Conservation (phyloP, 192 early-diverging fungal genomes). For the Globomyces pollinis-pini region DNA sequence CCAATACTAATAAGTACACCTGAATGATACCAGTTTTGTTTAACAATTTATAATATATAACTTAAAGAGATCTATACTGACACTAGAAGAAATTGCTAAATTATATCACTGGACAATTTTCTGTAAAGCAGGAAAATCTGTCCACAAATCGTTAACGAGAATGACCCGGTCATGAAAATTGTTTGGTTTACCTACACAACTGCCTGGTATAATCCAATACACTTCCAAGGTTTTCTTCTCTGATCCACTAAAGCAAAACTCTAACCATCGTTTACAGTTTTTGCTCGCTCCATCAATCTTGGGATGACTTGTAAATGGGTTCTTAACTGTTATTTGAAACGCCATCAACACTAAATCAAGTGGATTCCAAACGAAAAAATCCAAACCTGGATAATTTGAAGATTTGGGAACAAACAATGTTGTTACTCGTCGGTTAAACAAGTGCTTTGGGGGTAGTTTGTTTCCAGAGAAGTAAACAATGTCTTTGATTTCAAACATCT, state of each 20-base stretch:
- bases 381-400: constrained; percentile 10
- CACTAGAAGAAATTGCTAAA: no score
- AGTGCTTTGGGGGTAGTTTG: neutral
- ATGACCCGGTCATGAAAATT: neutral
- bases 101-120: neutral
- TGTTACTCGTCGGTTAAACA: neutral
- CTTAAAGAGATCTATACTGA: no score
- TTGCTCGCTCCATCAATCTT: constrained; percentile 5
- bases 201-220: neutral
- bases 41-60: no score
- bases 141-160: constrained; percentile 5
- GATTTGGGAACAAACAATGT: constrained; percentile 11
- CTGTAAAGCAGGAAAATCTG: constrained; percentile 8
- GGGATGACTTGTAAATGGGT: constrained; percentile 10
- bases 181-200: neutral
- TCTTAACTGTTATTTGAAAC: constrained; percentile 13
- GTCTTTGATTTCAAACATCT: neutral
- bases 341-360: neutral
- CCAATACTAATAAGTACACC: no score
- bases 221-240: neutral
- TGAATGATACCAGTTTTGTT: no score
- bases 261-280: neutral
- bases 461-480: neutral
- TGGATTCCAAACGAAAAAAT: constrained; percentile 18
- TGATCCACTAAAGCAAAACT: neutral